Evolutionary conservation across 495 filamentous ascomycete species (phyloP).

Genomic region (Hypoxylon lienhwacheense): DNA sequence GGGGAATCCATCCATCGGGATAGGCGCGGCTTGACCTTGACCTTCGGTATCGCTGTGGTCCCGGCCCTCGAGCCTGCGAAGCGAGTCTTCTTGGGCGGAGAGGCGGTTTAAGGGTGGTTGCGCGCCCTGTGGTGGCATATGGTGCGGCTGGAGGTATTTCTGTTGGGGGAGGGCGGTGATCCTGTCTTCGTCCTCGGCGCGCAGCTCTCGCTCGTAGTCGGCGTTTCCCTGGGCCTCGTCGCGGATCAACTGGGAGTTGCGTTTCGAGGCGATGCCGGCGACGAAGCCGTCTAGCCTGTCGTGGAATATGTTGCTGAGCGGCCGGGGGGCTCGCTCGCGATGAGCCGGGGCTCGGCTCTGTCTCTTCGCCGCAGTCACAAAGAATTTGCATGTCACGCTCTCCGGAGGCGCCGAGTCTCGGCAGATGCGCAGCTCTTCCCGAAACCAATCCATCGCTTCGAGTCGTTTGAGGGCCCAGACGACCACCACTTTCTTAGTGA

Average conservation of each 20-base stretch:
- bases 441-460: conserved; percentile 97
- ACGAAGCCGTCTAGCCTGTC: conserved; percentile 83
- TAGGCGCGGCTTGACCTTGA: conserved; percentile 12
- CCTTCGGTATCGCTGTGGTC: conserved; percentile 32
- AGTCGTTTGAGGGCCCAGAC: conserved; percentile 88
- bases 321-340: conserved; percentile 57
- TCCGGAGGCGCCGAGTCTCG: conserved; percentile 80
- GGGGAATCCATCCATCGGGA: conserved; percentile 24
- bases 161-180: conserved; percentile 75
- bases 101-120: conserved; percentile 41
- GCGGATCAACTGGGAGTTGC: conserved; percentile 76
- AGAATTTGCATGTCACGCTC: conserved; percentile 90
- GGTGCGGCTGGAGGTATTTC: conserved; percentile 58
- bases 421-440: conserved; percentile 89
- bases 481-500: conserved; percentile 85
- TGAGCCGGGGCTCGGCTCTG: conserved; percentile 40
- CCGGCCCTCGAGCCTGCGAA: conserved; percentile 49
- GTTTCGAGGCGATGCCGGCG: conserved; percentile 76
- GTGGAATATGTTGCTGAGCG: conserved; percentile 70
- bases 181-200: conserved; percentile 82
- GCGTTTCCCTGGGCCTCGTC: conserved; percentile 79
- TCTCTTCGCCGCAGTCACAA: conserved; percentile 74
- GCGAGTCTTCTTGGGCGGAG: conserved; percentile 45
- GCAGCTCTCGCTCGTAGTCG: conserved; percentile 75
- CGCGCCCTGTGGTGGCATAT: conserved; percentile 50